These are phyloP conservation scores for Tubosaeta sp. DNA, from an alignment of 768 basidiomycete species.

Conservation along the genomic window DNA sequence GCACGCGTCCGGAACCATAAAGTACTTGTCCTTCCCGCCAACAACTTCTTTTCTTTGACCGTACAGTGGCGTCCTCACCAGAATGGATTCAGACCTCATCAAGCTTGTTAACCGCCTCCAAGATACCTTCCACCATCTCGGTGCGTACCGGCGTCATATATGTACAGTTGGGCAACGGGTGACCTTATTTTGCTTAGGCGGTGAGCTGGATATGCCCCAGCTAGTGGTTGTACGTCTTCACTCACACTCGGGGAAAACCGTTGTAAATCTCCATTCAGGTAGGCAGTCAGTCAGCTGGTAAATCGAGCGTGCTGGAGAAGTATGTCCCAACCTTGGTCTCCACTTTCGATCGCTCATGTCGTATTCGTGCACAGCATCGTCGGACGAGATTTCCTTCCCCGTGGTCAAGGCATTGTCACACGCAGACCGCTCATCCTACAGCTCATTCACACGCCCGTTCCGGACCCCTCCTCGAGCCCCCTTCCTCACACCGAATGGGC, in stretches of 20 bases:
- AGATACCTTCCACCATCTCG: constrained; percentile 86
- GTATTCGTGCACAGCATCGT: constrained; percentile 62
- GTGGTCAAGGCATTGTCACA: constrained; percentile 93
- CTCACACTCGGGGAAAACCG: neutral
- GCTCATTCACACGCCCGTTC: constrained; percentile 84
- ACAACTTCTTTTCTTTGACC: constrained; percentile 2
- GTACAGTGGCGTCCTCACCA: constrained; percentile 4
- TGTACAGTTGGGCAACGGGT: constrained; percentile 3
- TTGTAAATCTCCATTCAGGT: constrained; percentile 47
- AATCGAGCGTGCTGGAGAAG: constrained; percentile 96
- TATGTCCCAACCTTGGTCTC: constrained; percentile 37
- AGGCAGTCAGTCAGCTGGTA: constrained; percentile 94
- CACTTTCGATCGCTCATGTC: neutral
- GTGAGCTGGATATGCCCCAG: constrained; percentile 91
- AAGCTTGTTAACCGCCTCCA: constrained; percentile 93
- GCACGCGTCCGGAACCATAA: constrained; percentile 16
- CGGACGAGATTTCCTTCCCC: constrained; percentile 85
- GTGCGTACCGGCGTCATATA: constrained; percentile 40
- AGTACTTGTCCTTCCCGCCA: constrained; percentile 1
- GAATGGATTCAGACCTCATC: constrained; percentile 93
- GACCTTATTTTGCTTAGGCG: constrained; percentile 45
- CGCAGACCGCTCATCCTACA: constrained; percentile 93
- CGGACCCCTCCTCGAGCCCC: constrained; percentile 42
- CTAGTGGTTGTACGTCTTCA: constrained; percentile 69
- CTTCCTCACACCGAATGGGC: constrained; percentile 77